Evolutionary conservation across 2,329 filamentous ascomycete species (phyloP).

Genomic region (Pseudopithomyces chartarum): DNA sequence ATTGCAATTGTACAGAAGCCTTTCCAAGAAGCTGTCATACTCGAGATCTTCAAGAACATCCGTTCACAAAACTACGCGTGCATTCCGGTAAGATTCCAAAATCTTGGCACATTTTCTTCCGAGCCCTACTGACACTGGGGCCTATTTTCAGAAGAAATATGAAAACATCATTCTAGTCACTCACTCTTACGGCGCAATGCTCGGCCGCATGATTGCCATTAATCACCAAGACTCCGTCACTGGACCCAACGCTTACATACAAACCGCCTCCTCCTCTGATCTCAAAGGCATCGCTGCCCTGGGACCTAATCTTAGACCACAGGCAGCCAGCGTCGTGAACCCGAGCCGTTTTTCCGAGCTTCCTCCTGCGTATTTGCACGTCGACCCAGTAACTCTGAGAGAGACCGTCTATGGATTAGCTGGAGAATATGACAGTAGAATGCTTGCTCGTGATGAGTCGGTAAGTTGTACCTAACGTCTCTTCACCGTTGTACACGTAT

Average conservation of each 20-base stretch:
- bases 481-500: background rate
- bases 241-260: constrained; percentile 55
- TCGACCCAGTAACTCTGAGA: background rate
- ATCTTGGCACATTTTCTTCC: background rate
- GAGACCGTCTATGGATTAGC: constrained; percentile 2
- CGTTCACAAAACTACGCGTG: constrained; percentile 47
- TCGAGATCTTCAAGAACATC: constrained; percentile 54
- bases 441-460: constrained; percentile 4
- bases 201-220: constrained; percentile 59
- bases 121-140: constrained; percentile 18
- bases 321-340: background rate
- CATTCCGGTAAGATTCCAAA: background rate
- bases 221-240: constrained; percentile 48
- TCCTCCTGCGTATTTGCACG: constrained; percentile 1
- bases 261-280: constrained; percentile 64
- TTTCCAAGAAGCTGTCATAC: constrained; percentile 60
- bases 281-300: constrained; percentile 2
- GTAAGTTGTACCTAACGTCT: background rate
- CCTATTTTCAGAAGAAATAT: constrained; percentile 34
- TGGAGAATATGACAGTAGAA: constrained; percentile 2
- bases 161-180: constrained; percentile 60
- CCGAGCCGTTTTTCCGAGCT: background rate
- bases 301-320: background rate
- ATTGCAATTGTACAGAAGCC: constrained; percentile 61
- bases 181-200: constrained; percentile 64